These are phyloP conservation scores for Eutrema japonicum DNA, from an alignment of 345 rosid species.

Conservation along the genomic window DNA sequence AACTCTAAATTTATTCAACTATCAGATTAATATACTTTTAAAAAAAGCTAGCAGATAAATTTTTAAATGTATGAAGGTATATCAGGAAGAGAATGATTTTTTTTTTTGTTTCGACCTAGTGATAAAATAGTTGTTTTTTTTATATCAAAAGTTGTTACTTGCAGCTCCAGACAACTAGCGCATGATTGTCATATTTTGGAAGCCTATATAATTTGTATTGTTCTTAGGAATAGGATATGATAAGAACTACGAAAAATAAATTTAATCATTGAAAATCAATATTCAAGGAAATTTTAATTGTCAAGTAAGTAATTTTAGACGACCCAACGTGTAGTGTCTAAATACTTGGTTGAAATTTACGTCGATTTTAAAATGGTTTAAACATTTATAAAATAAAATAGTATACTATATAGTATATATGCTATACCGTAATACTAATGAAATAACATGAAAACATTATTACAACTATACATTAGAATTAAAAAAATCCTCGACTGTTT, in stretches of 20 bases:
- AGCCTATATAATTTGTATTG: not conserved
- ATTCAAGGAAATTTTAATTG: not conserved
- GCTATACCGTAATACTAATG: too few species aligned
- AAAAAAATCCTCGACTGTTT: too few species aligned
- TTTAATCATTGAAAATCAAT: not conserved
- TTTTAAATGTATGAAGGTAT: not conserved
- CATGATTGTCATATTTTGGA: constrained; percentile 15
- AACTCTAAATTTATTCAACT: not conserved
- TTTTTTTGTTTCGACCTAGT: not conserved
- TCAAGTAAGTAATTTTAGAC: too few species aligned
- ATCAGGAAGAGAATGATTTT: not conserved
- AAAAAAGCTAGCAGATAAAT: not conserved
- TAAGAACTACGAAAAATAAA: not conserved
- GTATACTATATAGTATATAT: too few species aligned
- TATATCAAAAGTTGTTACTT: constrained; percentile 12
- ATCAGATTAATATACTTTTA: not conserved
- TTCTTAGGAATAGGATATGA: not conserved
- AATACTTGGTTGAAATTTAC: not conserved
- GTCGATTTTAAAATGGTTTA: not conserved
- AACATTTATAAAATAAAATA: not conserved
- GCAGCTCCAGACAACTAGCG: constrained; percentile 7
- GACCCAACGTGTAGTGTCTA: not conserved
- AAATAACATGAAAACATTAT: not conserved
- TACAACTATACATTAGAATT: too few species aligned
- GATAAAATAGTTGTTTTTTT: not conserved